Conservation (phyloP, 345 rosid genomes). For the Melaleuca quinquenervia region DNA sequence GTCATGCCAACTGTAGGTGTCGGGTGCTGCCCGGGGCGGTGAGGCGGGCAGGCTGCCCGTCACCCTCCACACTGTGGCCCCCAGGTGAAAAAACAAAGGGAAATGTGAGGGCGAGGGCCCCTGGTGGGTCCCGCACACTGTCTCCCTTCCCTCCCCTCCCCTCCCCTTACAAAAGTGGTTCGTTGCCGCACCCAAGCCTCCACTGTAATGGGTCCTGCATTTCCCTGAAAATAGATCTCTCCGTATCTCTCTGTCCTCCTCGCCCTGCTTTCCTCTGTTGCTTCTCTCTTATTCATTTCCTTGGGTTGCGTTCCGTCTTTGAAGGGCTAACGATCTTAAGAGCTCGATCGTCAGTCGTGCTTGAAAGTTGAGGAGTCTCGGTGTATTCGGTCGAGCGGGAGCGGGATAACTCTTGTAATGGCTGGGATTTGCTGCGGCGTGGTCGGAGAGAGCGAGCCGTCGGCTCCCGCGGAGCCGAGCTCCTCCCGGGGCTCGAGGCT, state of each 20-base stretch:
- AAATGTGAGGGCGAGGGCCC: neutral
- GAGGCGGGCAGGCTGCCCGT: conserved; percentile 70
- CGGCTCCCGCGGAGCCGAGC: conserved; percentile 35
- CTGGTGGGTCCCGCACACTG: neutral
- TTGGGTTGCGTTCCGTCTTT: neutral
- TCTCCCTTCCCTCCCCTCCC: neutral
- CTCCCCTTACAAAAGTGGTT: neutral
- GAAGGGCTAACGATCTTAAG: neutral
- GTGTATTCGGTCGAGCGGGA: neutral
- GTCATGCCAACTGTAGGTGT: conserved; percentile 69
- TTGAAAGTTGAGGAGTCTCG: neutral
- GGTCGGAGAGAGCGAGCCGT: conserved; percentile 54
- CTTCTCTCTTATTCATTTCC: neutral
- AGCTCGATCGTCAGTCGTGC: neutral
- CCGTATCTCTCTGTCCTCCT: neutral
- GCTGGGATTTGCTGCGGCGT: conserved; percentile 80
- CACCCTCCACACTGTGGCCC: conserved; percentile 33
- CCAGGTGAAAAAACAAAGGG: conserved; percentile 20
- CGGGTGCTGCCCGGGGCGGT: conserved; percentile 55
- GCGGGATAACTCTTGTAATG: conserved; percentile 12
- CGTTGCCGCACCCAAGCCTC: neutral
- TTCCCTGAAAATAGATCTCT: neutral
- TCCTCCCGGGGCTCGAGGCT: conserved; percentile 38
- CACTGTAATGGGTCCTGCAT: conserved; percentile 13
- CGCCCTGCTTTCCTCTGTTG: neutral